Conservation (phyloP, 176 grass and related monocot species). For the Paspalum notatum region DNA sequence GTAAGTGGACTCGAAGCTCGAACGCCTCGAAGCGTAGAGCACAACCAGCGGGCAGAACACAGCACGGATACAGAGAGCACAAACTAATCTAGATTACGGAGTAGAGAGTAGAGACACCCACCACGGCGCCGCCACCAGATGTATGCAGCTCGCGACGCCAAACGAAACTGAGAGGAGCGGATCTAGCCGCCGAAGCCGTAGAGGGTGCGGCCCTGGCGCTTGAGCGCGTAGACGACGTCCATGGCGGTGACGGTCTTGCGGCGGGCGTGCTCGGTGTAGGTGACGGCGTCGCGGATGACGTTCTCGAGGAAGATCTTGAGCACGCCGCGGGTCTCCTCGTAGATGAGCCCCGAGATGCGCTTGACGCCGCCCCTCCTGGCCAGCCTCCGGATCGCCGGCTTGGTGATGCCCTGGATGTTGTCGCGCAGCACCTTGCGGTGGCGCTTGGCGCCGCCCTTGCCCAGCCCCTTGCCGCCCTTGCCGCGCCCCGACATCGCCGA, state of each 20-base stretch:
- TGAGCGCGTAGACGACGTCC: conserved; percentile 93
- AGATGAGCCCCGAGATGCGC: conserved; percentile 93
- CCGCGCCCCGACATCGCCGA: conserved; percentile 79
- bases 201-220: conserved; percentile 89
- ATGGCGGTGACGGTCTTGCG: conserved; percentile 98
- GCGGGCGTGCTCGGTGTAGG: conserved; percentile 91
- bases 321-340: conserved; percentile 92
- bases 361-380: conserved; percentile 84
- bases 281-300: conserved; percentile 94
- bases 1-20: too few species aligned
- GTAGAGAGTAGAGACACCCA: too few species aligned
- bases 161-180: too few species aligned
- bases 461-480: conserved; percentile 89
- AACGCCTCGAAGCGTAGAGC: too few species aligned
- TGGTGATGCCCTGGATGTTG: conserved; percentile 97
- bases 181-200: conserved; percentile 85
- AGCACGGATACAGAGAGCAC: too few species aligned
- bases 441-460: conserved; percentile 90
- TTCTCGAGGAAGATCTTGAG: conserved; percentile 99
- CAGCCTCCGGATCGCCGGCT: conserved; percentile 86
- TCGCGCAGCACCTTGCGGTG: conserved; percentile 90
- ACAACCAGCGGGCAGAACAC: too few species aligned
- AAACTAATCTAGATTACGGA: too few species aligned
- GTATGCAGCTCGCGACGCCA: too few species aligned
- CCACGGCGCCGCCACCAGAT: too few species aligned